phyloP scores from a whole-genome alignment of 2,329 filamentous ascomycete species.

The Septoria linicola region DNA sequence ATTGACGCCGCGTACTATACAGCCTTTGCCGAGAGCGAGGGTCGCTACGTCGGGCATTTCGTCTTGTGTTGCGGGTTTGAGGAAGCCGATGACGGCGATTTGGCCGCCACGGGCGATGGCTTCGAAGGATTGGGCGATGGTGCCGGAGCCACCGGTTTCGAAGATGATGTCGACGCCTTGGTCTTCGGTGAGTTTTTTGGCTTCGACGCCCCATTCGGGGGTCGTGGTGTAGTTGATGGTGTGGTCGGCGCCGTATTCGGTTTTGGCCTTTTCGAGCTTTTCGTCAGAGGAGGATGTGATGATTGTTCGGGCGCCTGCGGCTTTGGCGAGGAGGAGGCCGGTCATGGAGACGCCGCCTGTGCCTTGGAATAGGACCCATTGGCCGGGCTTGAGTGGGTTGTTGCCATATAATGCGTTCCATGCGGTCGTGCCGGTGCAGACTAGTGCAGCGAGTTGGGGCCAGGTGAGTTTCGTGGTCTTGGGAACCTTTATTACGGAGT shows the following conservation, averaged over 20 bases:
- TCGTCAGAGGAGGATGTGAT: slow-evolving; percentile 58
- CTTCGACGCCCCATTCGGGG: slow-evolving; percentile 58
- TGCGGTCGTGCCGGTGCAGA: slow-evolving; percentile 28
- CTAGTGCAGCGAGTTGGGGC: slow-evolving; percentile 25
- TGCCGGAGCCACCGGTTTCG: slow-evolving; percentile 46
- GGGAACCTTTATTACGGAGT: slow-evolving; percentile 55
- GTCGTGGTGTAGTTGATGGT: slow-evolving; percentile 61
- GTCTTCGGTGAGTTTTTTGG: slow-evolving; percentile 46
- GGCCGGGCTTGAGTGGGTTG: slow-evolving; percentile 25
- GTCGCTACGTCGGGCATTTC: slow-evolving; percentile 20
- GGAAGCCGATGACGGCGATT: slow-evolving; percentile 23
- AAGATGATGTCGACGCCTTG: slow-evolving; percentile 49
- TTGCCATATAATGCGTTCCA: slow-evolving; percentile 31
- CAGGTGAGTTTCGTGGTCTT: slow-evolving; percentile 28
- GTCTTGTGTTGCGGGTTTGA: slow-evolving; percentile 16
- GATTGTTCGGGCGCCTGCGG: slow-evolving; percentile 47
- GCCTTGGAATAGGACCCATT: slow-evolving; percentile 33
- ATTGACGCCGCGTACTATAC: slow-evolving; percentile 22
- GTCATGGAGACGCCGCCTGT: slow-evolving; percentile 47
- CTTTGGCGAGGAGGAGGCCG: slow-evolving; percentile 30
- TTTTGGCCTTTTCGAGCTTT: slow-evolving; percentile 54
- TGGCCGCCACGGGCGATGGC: slow-evolving; percentile 36
- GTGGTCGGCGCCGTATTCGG: slow-evolving; percentile 55
- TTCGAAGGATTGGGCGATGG: slow-evolving; percentile 17
- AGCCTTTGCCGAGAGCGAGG: slow-evolving; percentile 17